Conservation (phyloP, 345 rosid species). For the Brassica rapa region DNA sequence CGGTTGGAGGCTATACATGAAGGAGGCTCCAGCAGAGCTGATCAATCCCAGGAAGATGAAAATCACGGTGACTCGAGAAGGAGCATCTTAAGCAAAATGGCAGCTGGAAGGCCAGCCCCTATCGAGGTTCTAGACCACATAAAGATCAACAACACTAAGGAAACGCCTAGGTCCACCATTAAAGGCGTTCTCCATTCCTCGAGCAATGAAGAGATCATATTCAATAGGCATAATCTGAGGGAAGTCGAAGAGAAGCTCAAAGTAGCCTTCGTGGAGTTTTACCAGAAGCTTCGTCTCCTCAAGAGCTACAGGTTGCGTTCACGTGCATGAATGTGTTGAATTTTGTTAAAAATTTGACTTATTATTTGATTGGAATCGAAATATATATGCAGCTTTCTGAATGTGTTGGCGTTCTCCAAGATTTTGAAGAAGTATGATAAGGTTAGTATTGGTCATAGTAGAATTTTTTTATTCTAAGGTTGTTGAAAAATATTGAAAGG, state of each 20-base stretch:
- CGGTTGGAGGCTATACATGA: slow-evolving; percentile 60
- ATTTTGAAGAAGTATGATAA: slow-evolving; percentile 77
- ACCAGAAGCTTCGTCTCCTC: slow-evolving; percentile 71
- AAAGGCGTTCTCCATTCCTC: slow-evolving; percentile 47
- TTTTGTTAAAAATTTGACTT: background rate
- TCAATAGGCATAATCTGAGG: slow-evolving; percentile 53
- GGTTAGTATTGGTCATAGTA: slow-evolving; percentile 27
- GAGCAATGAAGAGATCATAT: slow-evolving; percentile 41
- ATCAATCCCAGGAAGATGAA: slow-evolving; percentile 19
- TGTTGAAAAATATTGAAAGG: slow-evolving; percentile 6
- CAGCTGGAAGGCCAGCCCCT: slow-evolving; percentile 47
- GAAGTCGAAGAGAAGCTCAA: slow-evolving; percentile 57
- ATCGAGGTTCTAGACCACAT: slow-evolving; percentile 50
- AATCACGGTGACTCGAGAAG: background rate
- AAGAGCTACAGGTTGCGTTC: slow-evolving; percentile 52
- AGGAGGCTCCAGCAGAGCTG: slow-evolving; percentile 40
- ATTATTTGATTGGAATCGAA: background rate
- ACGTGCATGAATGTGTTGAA: background rate
- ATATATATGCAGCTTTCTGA: slow-evolving; percentile 47
- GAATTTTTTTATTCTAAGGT: background rate
- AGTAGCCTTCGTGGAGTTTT: slow-evolving; percentile 55
- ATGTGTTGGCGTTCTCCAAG: slow-evolving; percentile 59
- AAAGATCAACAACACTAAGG: slow-evolving; percentile 49
- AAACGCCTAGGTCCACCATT: slow-evolving; percentile 65
- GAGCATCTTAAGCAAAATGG: slow-evolving; percentile 6